Evolutionary conservation across 2,329 filamentous ascomycete species (phyloP).

Genomic region (Xylariaceae sp.): DNA sequence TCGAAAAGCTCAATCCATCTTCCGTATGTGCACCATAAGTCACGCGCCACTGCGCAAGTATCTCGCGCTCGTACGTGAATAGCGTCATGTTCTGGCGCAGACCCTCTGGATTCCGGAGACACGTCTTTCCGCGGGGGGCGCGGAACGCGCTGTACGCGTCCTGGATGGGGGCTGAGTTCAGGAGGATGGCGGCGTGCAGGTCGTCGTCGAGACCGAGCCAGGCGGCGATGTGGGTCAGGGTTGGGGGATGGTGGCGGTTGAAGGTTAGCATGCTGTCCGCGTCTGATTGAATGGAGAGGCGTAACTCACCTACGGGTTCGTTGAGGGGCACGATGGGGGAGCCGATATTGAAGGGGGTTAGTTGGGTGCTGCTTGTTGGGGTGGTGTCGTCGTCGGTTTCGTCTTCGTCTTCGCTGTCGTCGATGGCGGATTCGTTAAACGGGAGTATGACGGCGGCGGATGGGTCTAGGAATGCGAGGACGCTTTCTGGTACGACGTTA

Average conservation of each 20-base stretch:
- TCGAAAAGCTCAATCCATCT: background rate
- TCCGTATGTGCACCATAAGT: background rate
- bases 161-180: background rate
- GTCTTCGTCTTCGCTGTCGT: too few species aligned
- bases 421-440: too few species aligned
- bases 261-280: background rate
- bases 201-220: constrained; percentile 4
- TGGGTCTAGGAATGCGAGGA: too few species aligned
- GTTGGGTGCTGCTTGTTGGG: background rate
- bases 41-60: background rate
- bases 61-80: constrained; percentile 5
- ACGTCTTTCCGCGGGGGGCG: background rate
- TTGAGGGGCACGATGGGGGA: background rate
- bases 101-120: background rate
- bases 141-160: background rate
- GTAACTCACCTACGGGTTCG: background rate
- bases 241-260: background rate
- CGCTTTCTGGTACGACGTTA: too few species aligned
- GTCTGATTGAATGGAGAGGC: background rate
- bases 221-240: background rate
- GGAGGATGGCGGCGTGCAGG: background rate
- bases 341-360: background rate
- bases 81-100: constrained; percentile 1
- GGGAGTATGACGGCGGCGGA: too few species aligned
- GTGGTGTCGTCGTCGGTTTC: background rate